Base-by-base conservation (phyloP, 2,329 filamentous ascomycete species). In the Hirsutella minnesotensis region DNA sequence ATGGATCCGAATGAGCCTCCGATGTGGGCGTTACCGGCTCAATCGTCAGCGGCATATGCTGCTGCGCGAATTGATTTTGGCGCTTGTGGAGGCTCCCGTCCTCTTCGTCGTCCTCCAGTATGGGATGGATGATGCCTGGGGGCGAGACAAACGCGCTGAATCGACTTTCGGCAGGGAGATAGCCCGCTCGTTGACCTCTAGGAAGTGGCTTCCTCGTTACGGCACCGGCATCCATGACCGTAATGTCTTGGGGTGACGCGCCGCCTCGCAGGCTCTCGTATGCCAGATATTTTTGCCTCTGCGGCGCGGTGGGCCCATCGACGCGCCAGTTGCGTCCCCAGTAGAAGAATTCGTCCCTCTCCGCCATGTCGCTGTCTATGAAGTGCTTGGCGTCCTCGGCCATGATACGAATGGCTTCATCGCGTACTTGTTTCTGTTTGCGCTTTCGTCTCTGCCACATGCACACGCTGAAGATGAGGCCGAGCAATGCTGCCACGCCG, bases 81-180 rank as follows among this genome's bases (percentile, higher is more conserved):
- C 58, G 56, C 12, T 35, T 13, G 33, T 35, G 8, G 3, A 35
- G 15, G 15, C 33, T 53, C 1, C 57, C 56, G 7, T 68, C 70
- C 27, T 77, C 73, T 48, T 78, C 74, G 33, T 75, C 74, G 9
- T 72, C 73, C 48, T 79, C 75, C 49, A 74, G 68, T 46, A 79
- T 79, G 1, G 75, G 75, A 47, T 77, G 72, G 47, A 79, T 78
- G 3, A 58, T 61, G 4, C 66, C 67, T 0, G 65, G 55, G 2
- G 51, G 43, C 47, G 53, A 51, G 13, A 49, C 48, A n/a, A 60
- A 54, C 37, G 53, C 55, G 37, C 41, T 50, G 30, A 57, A 51
- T 27, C 55, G 53, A 30, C 51, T 45, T 30, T 53, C 54, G 12
- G 60, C 52, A n/a, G 60, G 56, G 46, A 55, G 49, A 44, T 64